These are phyloP conservation scores for Anisodus tanguticus DNA, from an alignment of 257 asterid species.

Conservation along the genomic window DNA sequence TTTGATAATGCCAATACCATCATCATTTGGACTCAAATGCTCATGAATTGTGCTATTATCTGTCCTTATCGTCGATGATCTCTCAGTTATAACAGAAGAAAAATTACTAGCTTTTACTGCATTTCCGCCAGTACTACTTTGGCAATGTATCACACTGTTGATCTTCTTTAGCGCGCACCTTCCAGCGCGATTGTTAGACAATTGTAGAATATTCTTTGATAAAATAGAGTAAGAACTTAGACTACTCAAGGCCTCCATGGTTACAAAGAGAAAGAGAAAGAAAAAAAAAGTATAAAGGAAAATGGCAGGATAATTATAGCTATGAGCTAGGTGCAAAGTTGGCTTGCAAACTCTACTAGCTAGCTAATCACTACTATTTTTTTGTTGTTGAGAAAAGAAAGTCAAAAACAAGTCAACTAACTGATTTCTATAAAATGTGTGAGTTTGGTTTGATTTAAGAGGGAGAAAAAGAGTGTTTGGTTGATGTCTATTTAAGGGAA, in stretches of 20 bases:
- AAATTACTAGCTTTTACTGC: slow-evolving; percentile 53
- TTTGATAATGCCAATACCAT: slow-evolving; percentile 69
- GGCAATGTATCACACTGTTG: slow-evolving; percentile 48
- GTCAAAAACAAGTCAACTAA: slow-evolving; percentile 52
- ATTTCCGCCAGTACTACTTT: slow-evolving; percentile 41
- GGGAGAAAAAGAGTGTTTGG: slow-evolving; percentile 49
- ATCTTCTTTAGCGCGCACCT: slow-evolving; percentile 29
- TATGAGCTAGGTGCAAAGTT: slow-evolving; percentile 44
- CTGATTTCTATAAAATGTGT: slow-evolving; percentile 52
- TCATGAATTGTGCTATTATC: slow-evolving; percentile 48
- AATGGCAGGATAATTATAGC: slow-evolving; percentile 32
- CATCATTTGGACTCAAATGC: slow-evolving; percentile 56
- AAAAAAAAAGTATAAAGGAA: slow-evolving; percentile 33
- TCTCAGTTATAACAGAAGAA: slow-evolving; percentile 62
- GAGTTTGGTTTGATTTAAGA: slow-evolving; percentile 71
- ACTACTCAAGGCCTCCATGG: slow-evolving; percentile 72
- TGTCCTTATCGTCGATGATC: slow-evolving; percentile 47
- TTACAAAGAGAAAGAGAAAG: slow-evolving; percentile 44
- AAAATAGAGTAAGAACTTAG: slow-evolving; percentile 50
- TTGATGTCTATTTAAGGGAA: slow-evolving; percentile 30
- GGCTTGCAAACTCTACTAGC: slow-evolving; percentile 36
- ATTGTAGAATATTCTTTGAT: slow-evolving; percentile 25
- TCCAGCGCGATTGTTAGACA: slow-evolving; percentile 20
- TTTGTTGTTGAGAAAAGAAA: slow-evolving; percentile 22
- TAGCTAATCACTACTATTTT: slow-evolving; percentile 40